Conservation (phyloP, 768 basidiomycete genomes). For the Lactarius vividus region DNA sequence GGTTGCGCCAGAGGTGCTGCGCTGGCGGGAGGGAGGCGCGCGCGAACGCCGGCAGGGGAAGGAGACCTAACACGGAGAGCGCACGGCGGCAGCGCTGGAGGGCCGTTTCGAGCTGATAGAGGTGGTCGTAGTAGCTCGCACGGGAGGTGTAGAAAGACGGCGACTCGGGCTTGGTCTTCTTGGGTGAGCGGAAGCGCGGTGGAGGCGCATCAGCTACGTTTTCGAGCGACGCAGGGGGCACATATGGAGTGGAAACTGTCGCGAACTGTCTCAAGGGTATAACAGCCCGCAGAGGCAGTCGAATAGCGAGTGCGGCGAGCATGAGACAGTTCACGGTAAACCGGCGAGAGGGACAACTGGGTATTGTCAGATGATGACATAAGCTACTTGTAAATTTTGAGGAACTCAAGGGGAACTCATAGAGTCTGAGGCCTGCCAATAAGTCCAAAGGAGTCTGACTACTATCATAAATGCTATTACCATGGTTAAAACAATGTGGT, state of each 20-base stretch:
- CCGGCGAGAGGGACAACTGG: background rate
- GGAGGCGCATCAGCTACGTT: slow-evolving; percentile 21
- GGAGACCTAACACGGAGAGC: slow-evolving; percentile 63
- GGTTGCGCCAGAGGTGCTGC: slow-evolving; percentile 66
- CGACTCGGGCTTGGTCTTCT: slow-evolving; percentile 50
- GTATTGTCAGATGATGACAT: too few species aligned
- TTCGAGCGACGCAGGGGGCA: slow-evolving; percentile 34
- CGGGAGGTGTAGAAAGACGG: slow-evolving; percentile 85
- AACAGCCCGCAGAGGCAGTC: slow-evolving; percentile 8
- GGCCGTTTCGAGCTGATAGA: slow-evolving; percentile 63
- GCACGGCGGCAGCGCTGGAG: slow-evolving; percentile 54
- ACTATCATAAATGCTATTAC: too few species aligned
- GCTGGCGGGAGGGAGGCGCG: slow-evolving; percentile 55
- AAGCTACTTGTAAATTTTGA: too few species aligned
- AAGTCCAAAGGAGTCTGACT: too few species aligned
- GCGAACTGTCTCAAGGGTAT: slow-evolving; percentile 23
- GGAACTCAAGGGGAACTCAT: too few species aligned
- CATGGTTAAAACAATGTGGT: too few species aligned
- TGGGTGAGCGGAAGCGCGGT: slow-evolving; percentile 7
- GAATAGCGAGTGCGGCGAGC: slow-evolving; percentile 5
- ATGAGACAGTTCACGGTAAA: background rate
- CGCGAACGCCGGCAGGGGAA: slow-evolving; percentile 75
- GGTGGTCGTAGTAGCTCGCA: slow-evolving; percentile 68
- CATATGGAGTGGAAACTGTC: slow-evolving; percentile 31
- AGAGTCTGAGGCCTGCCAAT: too few species aligned